phyloP scores from a whole-genome alignment of 768 basidiomycete species.

The Infundibulicybe gibba region DNA sequence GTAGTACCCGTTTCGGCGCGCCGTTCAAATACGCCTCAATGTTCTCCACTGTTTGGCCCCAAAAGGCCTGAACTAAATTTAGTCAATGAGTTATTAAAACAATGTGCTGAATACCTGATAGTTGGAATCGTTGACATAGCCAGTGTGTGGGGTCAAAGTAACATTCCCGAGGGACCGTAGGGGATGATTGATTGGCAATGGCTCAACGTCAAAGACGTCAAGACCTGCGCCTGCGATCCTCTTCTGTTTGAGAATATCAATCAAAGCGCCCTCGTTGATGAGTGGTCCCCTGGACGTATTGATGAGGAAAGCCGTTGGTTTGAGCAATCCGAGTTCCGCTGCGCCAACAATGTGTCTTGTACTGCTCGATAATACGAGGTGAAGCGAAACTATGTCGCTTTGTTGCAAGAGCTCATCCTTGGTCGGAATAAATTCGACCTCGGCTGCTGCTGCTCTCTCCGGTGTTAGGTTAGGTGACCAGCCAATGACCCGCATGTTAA shows the following conservation, averaged over 20 bases:
- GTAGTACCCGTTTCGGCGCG: background rate
- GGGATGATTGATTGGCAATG: conserved; percentile 55
- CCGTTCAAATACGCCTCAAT: conserved; percentile 52
- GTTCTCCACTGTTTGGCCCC: conserved; percentile 53
- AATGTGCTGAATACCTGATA: conserved; percentile 36
- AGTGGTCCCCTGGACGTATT: conserved; percentile 68
- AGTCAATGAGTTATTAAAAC: background rate
- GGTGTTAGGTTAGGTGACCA: conserved; percentile 67
- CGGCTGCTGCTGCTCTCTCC: conserved; percentile 48
- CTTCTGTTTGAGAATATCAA: conserved; percentile 41
- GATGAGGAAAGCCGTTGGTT: conserved; percentile 53
- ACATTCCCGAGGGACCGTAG: conserved; percentile 49
- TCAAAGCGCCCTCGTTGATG: conserved; percentile 54
- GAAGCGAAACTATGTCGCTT: conserved; percentile 61
- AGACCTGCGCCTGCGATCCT: conserved; percentile 57
- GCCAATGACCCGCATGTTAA: conserved; percentile 54
- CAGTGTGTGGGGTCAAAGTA: conserved; percentile 59
- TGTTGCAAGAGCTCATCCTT: conserved; percentile 51
- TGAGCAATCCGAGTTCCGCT: conserved; percentile 49
- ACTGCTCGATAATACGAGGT: conserved; percentile 50
- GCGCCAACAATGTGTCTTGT: conserved; percentile 47
- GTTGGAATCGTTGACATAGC: conserved; percentile 48
- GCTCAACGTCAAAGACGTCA: conserved; percentile 67
- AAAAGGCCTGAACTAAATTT: conserved; percentile 35
- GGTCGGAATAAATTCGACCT: conserved; percentile 41